phyloP scores from a whole-genome alignment of 2,329 filamentous ascomycete genomes.

The Aspergillus fischeri region DNA sequence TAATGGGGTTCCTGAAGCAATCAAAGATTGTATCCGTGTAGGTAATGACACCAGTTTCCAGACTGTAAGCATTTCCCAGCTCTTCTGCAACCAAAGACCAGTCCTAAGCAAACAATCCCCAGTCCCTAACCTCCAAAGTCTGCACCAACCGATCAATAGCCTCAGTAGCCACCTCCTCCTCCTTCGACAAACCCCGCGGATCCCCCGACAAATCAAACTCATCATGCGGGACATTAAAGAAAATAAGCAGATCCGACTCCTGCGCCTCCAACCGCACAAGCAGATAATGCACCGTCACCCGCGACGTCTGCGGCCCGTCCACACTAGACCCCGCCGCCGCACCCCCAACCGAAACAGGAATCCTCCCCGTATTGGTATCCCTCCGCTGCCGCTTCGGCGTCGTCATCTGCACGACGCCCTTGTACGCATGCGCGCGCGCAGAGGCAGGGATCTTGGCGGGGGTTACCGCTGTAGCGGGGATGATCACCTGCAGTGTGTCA shows the following conservation, averaged over 20 bases:
- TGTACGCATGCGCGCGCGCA: constrained; percentile 19
- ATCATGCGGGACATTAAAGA: constrained; percentile 82
- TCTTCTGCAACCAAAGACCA: not conserved
- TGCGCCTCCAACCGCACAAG: constrained; percentile 72
- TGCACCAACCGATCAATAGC: constrained; percentile 55
- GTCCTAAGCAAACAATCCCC: constrained; percentile 61
- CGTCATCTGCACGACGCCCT: constrained; percentile 26
- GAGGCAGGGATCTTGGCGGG: constrained; percentile 48
- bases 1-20: not conserved
- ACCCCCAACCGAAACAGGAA: constrained; percentile 11
- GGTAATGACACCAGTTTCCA: not conserved
- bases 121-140: constrained; percentile 75
- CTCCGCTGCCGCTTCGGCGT: constrained; percentile 14
- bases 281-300: constrained; percentile 69
- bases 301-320: constrained; percentile 21
- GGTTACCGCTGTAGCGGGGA: constrained; percentile 55
- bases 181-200: constrained; percentile 64
- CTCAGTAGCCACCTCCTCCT: constrained; percentile 50
- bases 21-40: not conserved
- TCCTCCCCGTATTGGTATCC: constrained; percentile 2
- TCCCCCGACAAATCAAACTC: constrained; percentile 66
- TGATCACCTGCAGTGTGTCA: constrained; percentile 63
- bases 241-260: constrained; percentile 76
- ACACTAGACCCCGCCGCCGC: constrained; percentile 17
- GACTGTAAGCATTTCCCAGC: not conserved